Evolutionary conservation across 2,329 filamentous ascomycete species (phyloP).

Genomic region (Mycogone perniciosa): DNA sequence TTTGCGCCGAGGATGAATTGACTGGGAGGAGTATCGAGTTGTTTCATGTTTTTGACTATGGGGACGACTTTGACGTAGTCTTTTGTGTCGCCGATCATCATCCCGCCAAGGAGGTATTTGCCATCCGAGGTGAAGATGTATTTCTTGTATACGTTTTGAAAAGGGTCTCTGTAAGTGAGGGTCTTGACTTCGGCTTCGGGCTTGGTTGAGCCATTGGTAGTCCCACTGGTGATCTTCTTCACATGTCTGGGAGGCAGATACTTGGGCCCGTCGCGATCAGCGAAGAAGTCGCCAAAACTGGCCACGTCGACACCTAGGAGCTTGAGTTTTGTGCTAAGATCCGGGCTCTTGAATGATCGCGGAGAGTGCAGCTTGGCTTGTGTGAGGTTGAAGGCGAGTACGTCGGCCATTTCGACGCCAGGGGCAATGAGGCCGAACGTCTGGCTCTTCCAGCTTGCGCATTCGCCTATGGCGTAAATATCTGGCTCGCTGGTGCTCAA

Average conservation of each 20-base stretch:
- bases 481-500: conserved; percentile 64
- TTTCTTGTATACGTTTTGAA: conserved; percentile 86
- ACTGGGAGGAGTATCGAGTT: conserved; percentile 68
- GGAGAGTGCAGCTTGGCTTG: conserved; percentile 67
- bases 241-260: conserved; percentile 57
- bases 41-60: conserved; percentile 78
- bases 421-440: conserved; percentile 86
- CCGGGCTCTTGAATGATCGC: conserved; percentile 69
- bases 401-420: conserved; percentile 87
- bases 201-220: conserved; percentile 2
- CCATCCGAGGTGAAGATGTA: conserved; percentile 86
- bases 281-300: conserved; percentile 91
- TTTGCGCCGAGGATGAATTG: conserved; percentile 79
- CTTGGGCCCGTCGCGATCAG: conserved; percentile 75
- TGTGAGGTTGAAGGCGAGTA: conserved; percentile 85
- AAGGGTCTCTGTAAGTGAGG: conserved; percentile 82
- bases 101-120: conserved; percentile 85
- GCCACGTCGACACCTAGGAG: conserved; percentile 85
- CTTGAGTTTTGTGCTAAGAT: conserved; percentile 88
- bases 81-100: conserved; percentile 92
- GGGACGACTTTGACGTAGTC: conserved; percentile 87
- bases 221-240: conserved; percentile 22
- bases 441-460: conserved; percentile 81
- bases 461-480: conserved; percentile 86
- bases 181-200: conserved; percentile 60